Base-by-base conservation (phyloP, 768 basidiomycete genomes). In the Obba rivulosa region DNA sequence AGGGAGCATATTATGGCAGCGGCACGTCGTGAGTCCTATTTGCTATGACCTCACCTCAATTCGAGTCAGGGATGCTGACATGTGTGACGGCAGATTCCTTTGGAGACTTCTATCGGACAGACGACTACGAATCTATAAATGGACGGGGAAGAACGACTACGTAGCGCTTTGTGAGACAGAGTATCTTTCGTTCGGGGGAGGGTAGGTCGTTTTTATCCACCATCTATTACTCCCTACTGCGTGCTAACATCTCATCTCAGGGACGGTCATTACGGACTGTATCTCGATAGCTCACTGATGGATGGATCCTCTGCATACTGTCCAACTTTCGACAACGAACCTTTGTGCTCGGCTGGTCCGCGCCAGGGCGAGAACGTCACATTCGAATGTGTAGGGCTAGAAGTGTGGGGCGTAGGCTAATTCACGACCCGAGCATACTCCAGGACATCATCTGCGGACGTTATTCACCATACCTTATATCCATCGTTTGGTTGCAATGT, bases 321-420 rank as follows among this genome's bases (percentile, higher is more conserved):
- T 58, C 85, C 83, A 1, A 92, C 92, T 1, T 97, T 93, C 63
- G 81, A 77, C 34, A 98, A 99, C 59, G 86, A 88, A 25, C 79
- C 87, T 0, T 66, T 95, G 14, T 94, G 90, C 62, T 71, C 75
- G 8, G 34, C 20, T 0, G 71, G 75, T 0, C 60, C 68, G 0
- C 68, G 66, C 40, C 71, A 69, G 46, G 78, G 75, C 2, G 70
- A 73, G n/a, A 69, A 71, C 7, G 76, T 76, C 8, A 66, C 72
- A n/a, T 98, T 97, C 56, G 92, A 95, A 60, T 92, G 92, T 64
- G 85, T 95, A 0, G 92, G 87, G 13, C 64, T 98, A 46, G 94
- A 97, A 61, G 90, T 93, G 0, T 96, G 94, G 94, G 85, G 79
- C 3, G 69, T 92, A 37, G 83, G 82, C 1, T 61, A 43, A 58